These are phyloP conservation scores for Apiospora rasikravindrae DNA, from an alignment of 2,329 filamentous ascomycete genomes.

Conservation along the genomic window DNA sequence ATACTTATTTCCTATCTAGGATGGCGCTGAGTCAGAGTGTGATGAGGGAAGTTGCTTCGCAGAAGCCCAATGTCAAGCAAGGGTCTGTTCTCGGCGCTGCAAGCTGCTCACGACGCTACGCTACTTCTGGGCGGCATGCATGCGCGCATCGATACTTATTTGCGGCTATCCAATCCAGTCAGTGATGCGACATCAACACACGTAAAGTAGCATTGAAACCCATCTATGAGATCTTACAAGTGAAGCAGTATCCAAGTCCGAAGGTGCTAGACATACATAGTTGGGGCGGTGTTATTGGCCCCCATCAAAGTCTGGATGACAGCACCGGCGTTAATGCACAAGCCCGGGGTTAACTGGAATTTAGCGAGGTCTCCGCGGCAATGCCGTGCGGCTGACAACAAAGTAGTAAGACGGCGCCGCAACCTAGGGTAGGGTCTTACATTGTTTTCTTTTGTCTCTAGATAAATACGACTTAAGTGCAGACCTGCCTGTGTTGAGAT, in stretches of 20 bases:
- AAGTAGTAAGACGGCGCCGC: background rate
- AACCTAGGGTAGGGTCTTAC: background rate
- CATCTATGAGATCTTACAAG: too few relatives aligned
- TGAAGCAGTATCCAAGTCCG: too few relatives aligned
- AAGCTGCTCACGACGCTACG: background rate
- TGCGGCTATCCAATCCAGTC: background rate
- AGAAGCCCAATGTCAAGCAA: background rate
- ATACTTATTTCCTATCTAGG: background rate
- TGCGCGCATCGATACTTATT: too few relatives aligned
- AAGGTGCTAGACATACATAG: background rate
- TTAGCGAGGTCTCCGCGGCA: background rate
- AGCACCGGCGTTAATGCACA: background rate
- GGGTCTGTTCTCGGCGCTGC: background rate
- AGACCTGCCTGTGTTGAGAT: too few relatives aligned
- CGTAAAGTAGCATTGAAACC: too few relatives aligned
- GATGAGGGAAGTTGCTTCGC: background rate
- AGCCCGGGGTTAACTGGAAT: slow-evolving; percentile 2
- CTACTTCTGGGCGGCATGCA: background rate
- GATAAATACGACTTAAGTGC: background rate
- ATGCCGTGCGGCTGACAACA: background rate
- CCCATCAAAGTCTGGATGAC: background rate
- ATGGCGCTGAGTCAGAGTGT: background rate
- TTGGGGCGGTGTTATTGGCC: background rate
- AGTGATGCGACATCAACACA: background rate
- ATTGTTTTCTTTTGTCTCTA: background rate